Base-by-base conservation (phyloP, 2,329 filamentous ascomycete species). In the Cordyceps cateniannulata region DNA sequence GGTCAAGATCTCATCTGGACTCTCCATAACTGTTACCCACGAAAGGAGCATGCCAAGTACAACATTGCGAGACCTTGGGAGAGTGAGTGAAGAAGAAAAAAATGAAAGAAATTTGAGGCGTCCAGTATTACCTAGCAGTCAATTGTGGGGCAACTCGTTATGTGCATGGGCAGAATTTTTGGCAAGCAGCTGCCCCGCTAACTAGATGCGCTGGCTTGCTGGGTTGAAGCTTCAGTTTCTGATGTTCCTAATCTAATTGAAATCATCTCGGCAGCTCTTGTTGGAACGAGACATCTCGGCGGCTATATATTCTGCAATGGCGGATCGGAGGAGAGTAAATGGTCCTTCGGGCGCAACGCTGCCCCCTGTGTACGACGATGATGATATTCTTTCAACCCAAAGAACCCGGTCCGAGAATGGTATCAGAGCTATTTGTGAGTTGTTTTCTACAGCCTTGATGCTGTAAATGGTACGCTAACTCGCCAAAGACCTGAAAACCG, bases 321-420 rank as follows among this genome's bases (percentile, higher is more conserved):
- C 88, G 61, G 95, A 99, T 73, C 85, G 93, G 73, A 87, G 93
- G 76, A 86, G 95, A 68, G 86, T 96, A 66, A 98, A 98, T 75
- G 91, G 91, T 5, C 95, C 95, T 7, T 80, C 86, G 45, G 90
- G 90, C 58, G 84, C 85, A 29, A 98, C 92, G 9, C 76, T 82
- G 38, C 84, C 91, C 18, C 91, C 92, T 1, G 76, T 91, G 3
- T 97, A 87, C 70, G 82, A 85, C 65, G 75, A 79, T 14, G 73
- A 75, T 25, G 74, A 76, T 50, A 66, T 74, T 38, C 68, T 77
- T 58, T 74, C 77, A 63, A 69, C 77, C 52, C 75, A 75, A 65
- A 81, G 85, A 64, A 73, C 76, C 60, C 83, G 90, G 71, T 80
- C 84, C 61, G 79, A 86, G 54, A 85, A 90, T 76, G 84, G 87